phyloP scores from a whole-genome alignment of 2,329 filamentous ascomycete genomes.

The Alternaria ventricosa region DNA sequence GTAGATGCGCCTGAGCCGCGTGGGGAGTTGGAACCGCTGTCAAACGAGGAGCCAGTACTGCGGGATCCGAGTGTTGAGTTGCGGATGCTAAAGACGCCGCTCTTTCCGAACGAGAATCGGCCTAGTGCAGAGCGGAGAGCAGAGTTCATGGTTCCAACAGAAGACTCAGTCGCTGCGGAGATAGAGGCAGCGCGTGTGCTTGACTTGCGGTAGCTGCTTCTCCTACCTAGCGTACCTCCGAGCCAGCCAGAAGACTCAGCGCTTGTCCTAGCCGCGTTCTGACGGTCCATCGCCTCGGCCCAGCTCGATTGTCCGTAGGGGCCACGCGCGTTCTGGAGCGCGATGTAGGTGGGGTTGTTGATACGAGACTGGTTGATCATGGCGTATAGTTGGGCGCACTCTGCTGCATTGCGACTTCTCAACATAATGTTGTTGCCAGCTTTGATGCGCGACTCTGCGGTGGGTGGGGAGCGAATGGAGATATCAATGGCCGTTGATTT shows the following conservation, averaged over 20 bases:
- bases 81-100: conserved; percentile 80
- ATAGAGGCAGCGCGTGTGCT: conserved; percentile 62
- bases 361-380: conserved; percentile 88
- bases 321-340: conserved; percentile 75
- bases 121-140: conserved; percentile 76
- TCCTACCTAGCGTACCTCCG: conserved; percentile 56
- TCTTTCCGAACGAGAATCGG: conserved; percentile 71
- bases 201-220: conserved; percentile 62
- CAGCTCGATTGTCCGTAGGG: conserved; percentile 54
- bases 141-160: conserved; percentile 76
- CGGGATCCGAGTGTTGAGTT: conserved; percentile 74
- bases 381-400: conserved; percentile 82
- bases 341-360: conserved; percentile 89
- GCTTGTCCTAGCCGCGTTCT: conserved; percentile 53
- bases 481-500: conserved; percentile 93
- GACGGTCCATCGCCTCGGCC: conserved; percentile 60
- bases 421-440: conserved; percentile 85
- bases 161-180: conserved; percentile 74
- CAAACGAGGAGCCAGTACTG: conserved; percentile 59
- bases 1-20: conserved; percentile 44
- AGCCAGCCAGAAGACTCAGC: conserved; percentile 55
- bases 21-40: conserved; percentile 50
- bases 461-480: conserved; percentile 87
- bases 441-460: conserved; percentile 72
- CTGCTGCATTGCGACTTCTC: conserved; percentile 75